These are phyloP conservation scores for Hymenochaete sp. DNA, from an alignment of 1,284 basidiomycete species.

Conservation along the genomic window DNA sequence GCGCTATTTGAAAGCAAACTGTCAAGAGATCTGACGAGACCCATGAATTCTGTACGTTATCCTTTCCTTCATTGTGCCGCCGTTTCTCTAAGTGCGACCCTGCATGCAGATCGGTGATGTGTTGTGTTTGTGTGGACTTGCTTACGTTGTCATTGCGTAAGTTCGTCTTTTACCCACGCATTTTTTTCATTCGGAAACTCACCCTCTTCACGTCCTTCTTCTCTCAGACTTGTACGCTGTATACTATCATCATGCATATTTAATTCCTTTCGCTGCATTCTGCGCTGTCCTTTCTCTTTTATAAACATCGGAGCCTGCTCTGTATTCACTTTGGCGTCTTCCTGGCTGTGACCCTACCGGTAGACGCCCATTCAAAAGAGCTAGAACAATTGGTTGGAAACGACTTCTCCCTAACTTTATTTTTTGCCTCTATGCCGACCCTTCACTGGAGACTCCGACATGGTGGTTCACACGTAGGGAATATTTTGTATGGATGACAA, in stretches of 20 bases:
- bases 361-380: constrained; percentile 78
- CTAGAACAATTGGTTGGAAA: constrained; percentile 52
- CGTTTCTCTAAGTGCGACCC: not conserved
- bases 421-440: constrained; percentile 38
- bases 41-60: constrained; percentile 84
- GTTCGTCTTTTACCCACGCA: not conserved
- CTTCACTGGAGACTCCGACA: constrained; percentile 20
- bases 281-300: not conserved
- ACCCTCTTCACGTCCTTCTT: too few relatives aligned
- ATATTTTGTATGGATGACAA: too few relatives aligned
- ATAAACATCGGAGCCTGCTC: constrained; percentile 23
- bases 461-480: constrained; percentile 51
- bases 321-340: constrained; percentile 77
- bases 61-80: not conserved
- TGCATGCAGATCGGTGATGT: not conserved
- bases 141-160: constrained; percentile 6
- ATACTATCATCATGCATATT: constrained; percentile 13
- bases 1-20: constrained; percentile 58
- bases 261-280: constrained; percentile 1
- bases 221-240: constrained; percentile 10
- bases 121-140: not conserved
- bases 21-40: constrained; percentile 93
- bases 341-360: constrained; percentile 50
- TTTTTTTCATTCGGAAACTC: not conserved
- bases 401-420: constrained; percentile 29